These are phyloP conservation scores for Boletus reticuloceps DNA, from an alignment of 768 basidiomycete species.

Conservation along the genomic window DNA sequence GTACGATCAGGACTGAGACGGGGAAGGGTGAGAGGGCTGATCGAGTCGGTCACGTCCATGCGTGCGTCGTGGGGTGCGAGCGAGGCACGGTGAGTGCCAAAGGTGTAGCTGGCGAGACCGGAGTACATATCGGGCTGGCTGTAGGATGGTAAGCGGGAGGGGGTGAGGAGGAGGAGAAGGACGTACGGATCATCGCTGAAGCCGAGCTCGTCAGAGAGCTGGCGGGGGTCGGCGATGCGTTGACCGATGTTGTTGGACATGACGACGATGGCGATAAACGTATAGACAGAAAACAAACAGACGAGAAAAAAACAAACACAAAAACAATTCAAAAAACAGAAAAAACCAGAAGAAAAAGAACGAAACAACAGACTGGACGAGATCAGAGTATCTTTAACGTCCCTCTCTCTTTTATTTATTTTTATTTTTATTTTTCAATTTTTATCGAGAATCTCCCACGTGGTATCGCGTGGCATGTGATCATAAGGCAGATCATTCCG, in stretches of 20 bases:
- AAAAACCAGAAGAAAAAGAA: background rate
- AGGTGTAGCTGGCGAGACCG: conserved; percentile 40
- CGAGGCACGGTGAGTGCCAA: conserved; percentile 34
- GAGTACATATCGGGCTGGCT: conserved; percentile 33
- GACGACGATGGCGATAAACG: conserved; percentile 7
- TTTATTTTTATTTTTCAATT: conserved; percentile 2
- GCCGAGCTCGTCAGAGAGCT: conserved; percentile 27
- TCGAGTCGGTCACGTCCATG: conserved; percentile 22
- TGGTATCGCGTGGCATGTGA: conserved; percentile 25
- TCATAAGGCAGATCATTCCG: background rate
- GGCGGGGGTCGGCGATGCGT: conserved; percentile 30
- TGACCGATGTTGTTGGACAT: conserved; percentile 21
- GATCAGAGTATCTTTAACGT: background rate
- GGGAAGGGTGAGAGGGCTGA: conserved; percentile 38
- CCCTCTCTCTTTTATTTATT: conserved; percentile 8
- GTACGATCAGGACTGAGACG: conserved; percentile 39
- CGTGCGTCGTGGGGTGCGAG: conserved; percentile 7
- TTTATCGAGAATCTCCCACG: conserved; percentile 18
- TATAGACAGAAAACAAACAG: conserved; percentile 12
- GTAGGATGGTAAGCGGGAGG: background rate
- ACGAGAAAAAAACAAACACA: background rate
- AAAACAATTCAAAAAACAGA: background rate
- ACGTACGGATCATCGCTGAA: conserved; percentile 5
- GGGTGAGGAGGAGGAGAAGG: background rate
- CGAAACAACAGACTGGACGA: background rate